Evolutionary conservation across 73 alveolate genomes (phyloP), one percentile per base, ranked within the genome.

Genomic region (Durusdinium trenchii): DNA sequence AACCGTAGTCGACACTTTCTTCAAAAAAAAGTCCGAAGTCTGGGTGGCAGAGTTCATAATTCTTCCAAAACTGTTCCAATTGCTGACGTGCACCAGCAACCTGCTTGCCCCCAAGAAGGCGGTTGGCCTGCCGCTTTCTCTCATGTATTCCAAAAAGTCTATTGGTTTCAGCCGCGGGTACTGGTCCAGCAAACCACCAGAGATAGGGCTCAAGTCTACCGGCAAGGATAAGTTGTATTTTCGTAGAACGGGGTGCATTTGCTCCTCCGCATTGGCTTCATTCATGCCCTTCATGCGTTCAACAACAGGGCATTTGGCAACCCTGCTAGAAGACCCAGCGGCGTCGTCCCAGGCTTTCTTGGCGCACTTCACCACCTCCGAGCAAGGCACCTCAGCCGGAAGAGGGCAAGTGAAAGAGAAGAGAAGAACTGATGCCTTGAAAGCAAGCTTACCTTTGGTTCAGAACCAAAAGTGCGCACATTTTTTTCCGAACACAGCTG

Each of bases 381-480:
- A 3, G 95, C 95, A 86, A 3, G 95, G 95, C 82, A 54, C 95
- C 95, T 86, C 83, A 60, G 95, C 23, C 28, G 76, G 52, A 36
- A 14, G 40, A 12, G 42, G 81, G 35, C 42, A 32, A 2, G 30
- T 23, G 30, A 32, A 60, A 32, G 0, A 60, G 18, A 32, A 32
- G 73, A 32, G n/a, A 60, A 60, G 73, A 23, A 23, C 18, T 60
- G 73, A 60, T 23, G 73, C 30, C 30, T 73, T n/a, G 50, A 36
- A 36, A 38, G 52, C 84, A 73, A 30, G 26, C 5, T 20, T 32
- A 60, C n/a, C n/a, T n/a, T n/a, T n/a, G 73, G 73, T 23, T 23
- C 4, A 23, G 30, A 60, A 0, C 7, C 30, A 2, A 60, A 60
- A 32, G 18, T 60, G n/a, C 18, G 1, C 7, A 2, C 9, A 9